These are phyloP conservation scores for Penicillium sp. DNA, from an alignment of 2,329 filamentous ascomycete genomes.

Conservation along the genomic window DNA sequence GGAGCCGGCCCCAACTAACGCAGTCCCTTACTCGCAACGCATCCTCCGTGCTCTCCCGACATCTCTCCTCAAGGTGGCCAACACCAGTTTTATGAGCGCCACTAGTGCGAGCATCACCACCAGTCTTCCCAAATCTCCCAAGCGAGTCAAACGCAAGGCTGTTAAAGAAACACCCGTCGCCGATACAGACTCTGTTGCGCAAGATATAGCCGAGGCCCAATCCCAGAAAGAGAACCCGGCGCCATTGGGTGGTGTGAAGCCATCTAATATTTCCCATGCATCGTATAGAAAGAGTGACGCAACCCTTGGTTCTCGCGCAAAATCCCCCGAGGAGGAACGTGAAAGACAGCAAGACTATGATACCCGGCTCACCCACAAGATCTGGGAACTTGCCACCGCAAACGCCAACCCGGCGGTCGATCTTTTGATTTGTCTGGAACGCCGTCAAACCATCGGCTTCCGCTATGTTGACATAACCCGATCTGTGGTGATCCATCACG, in stretches of 20 bases:
- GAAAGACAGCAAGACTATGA: slow-evolving; percentile 63
- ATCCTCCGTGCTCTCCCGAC: slow-evolving; percentile 88
- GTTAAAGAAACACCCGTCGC: slow-evolving; percentile 38
- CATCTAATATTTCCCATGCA: slow-evolving; percentile 16
- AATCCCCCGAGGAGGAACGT: slow-evolving; percentile 29
- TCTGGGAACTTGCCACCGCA: slow-evolving; percentile 89
- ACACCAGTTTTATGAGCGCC: slow-evolving; percentile 90
- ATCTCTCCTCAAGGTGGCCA: slow-evolving; percentile 87
- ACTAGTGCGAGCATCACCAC: slow-evolving; percentile 84
- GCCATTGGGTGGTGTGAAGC: slow-evolving; percentile 17
- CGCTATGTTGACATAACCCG: slow-evolving; percentile 94
- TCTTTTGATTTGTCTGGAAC: slow-evolving; percentile 86
- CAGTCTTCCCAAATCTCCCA: slow-evolving; percentile 67
- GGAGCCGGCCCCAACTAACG: slow-evolving; percentile 74
- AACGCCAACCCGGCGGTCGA: slow-evolving; percentile 94
- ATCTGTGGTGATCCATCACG: slow-evolving; percentile 90
- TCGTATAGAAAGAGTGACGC: slow-evolving; percentile 21
- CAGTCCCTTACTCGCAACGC: slow-evolving; percentile 86
- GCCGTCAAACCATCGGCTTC: slow-evolving; percentile 88
- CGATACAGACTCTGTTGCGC: slow-evolving; percentile 55
- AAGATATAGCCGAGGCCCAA: slow-evolving; percentile 28
- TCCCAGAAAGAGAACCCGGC: slow-evolving; percentile 19
- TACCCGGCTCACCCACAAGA: slow-evolving; percentile 80
- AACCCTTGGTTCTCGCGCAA: slow-evolving; percentile 22
- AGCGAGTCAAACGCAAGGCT: slow-evolving; percentile 60